A percentile compares a stretch with the other conserved stretches of the same genome.
Evolutionary conservation across 495 filamentous ascomycete genomes (phyloP).

Genomic region (Aspergillus asperescens): DNA sequence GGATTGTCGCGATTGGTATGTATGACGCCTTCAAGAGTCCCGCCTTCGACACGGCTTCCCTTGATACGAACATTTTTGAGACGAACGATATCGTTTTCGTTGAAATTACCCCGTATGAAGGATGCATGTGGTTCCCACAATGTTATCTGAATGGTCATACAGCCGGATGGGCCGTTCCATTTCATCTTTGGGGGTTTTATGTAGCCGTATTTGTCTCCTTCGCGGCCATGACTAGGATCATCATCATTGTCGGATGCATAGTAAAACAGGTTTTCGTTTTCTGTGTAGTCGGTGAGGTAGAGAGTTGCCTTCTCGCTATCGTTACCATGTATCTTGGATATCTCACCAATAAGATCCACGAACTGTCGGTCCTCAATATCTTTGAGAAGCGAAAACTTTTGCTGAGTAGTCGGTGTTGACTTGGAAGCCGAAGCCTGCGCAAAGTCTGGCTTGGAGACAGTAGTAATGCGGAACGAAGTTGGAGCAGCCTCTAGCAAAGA

Average conservation of each 20-base stretch:
- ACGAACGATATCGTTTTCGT: constrained; percentile 53
- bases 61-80: constrained; percentile 73
- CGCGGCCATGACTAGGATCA: constrained; percentile 21
- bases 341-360: constrained; percentile 69
- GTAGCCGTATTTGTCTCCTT: constrained; percentile 50
- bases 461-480: constrained; percentile 11
- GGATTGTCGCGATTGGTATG: constrained; percentile 54
- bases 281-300: constrained; percentile 84
- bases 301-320: constrained; percentile 50
- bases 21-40: constrained; percentile 65
- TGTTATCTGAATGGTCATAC: constrained; percentile 65
- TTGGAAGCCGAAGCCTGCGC: constrained; percentile 14
- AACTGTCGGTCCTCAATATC: constrained; percentile 54
- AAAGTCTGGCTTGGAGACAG: constrained; percentile 3
- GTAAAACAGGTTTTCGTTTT: constrained; percentile 55
- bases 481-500: constrained; percentile 25
- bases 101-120: constrained; percentile 50
- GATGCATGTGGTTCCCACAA: constrained; percentile 64
- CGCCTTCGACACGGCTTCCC: constrained; percentile 33
- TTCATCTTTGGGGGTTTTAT: constrained; percentile 25
- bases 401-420: constrained; percentile 10
- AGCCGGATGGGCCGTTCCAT: constrained; percentile 80
- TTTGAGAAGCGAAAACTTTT: constrained; percentile 61
- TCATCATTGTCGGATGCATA: constrained; percentile 43
- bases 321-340: constrained; percentile 58